Evolutionary conservation across 768 basidiomycete species (phyloP).

Genomic region (Auricularia sp.): DNA sequence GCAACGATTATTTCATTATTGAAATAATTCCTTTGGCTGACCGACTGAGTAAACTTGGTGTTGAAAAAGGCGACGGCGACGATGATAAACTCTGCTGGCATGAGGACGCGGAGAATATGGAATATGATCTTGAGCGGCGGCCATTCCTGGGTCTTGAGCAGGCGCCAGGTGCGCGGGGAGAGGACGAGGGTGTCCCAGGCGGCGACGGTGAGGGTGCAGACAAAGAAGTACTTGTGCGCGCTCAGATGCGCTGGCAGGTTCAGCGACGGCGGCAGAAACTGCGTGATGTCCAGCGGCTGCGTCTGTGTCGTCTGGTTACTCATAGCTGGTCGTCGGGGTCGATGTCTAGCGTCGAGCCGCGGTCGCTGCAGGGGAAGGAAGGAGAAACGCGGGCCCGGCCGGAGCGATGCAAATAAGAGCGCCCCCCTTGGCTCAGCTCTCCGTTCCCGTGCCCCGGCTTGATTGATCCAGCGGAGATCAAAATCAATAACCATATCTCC

Average conservation of each 20-base stretch:
- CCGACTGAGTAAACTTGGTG: slow-evolving; percentile 49
- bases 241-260: slow-evolving; percentile 66
- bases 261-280: slow-evolving; percentile 51
- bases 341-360: too few relatives aligned
- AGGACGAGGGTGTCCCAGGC: slow-evolving; percentile 87
- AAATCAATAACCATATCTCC: too few relatives aligned
- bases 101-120: slow-evolving; percentile 63
- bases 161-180: slow-evolving; percentile 66
- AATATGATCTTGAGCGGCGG: slow-evolving; percentile 68
- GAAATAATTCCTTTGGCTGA: slow-evolving; percentile 12
- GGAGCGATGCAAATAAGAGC: too few relatives aligned
- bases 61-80: slow-evolving; percentile 82
- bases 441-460: too few relatives aligned
- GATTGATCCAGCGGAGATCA: too few relatives aligned
- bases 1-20: too few relatives aligned
- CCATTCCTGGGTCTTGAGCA: slow-evolving; percentile 55
- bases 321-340: too few relatives aligned
- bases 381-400: too few relatives aligned
- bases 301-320: too few relatives aligned
- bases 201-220: slow-evolving; percentile 81
- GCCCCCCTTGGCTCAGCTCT: too few relatives aligned
- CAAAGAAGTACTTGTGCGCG: slow-evolving; percentile 83
- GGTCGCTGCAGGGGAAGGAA: too few relatives aligned
- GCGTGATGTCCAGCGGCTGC: slow-evolving; percentile 8
- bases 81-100: slow-evolving; percentile 69